A percentile compares a stretch with the other conserved stretches of the same genome.
Conservation (phyloP, 1,284 basidiomycete genomes). For the Trichosporon asahii region DNA sequence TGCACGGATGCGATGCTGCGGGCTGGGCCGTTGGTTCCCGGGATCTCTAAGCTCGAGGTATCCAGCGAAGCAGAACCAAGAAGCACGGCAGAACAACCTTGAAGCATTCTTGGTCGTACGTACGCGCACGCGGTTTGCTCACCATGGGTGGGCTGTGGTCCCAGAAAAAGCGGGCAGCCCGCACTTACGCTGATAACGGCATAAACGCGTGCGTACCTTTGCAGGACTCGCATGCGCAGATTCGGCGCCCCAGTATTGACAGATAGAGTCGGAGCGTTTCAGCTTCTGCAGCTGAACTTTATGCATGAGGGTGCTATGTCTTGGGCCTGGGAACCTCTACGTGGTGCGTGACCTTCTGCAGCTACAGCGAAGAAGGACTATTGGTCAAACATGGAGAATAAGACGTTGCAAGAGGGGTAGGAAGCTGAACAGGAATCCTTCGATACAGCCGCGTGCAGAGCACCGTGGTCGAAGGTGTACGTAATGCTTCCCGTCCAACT, state of each 20-base stretch:
- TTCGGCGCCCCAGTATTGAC: neutral
- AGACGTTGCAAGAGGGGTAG: neutral
- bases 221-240: neutral
- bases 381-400: neutral
- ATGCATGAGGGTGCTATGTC: neutral
- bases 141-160: neutral
- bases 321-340: neutral
- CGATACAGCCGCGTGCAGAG: slow-evolving; percentile 2
- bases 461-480: neutral
- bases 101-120: neutral
- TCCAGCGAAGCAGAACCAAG: neutral
- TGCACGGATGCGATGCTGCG: neutral
- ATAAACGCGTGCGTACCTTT: neutral
- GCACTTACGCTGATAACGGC: slow-evolving; percentile 2
- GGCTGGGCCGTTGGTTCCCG: neutral
- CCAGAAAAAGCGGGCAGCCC: neutral
- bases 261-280: neutral
- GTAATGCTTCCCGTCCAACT: neutral
- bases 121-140: neutral
- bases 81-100: neutral
- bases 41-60: neutral
- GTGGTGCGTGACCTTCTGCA: neutral
- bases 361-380: neutral
- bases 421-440: neutral
- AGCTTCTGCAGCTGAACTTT: neutral